Base-by-base conservation (phyloP, 768 basidiomycete genomes). In the Lactarius indigo region DNA sequence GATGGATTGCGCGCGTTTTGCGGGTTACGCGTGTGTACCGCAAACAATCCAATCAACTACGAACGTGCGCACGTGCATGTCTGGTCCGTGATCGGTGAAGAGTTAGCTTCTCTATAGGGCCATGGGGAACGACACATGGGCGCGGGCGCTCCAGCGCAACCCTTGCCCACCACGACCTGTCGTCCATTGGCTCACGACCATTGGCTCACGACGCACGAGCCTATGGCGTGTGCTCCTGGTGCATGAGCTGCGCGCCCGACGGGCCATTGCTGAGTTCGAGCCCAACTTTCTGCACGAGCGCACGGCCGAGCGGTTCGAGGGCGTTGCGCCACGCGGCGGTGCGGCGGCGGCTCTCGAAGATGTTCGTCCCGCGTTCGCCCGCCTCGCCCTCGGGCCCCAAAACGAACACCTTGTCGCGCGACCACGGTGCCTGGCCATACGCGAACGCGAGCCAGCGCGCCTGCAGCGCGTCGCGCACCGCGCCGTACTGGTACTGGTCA, bases 311-410 rank as follows among this genome's bases (percentile, higher is more conserved):
- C 30, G 89, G 89, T 71, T 85, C 85, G 23, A 92, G 75, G 20
- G 85, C 85, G 59, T 85, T 82, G 68, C 80, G 82, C 91, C 91
- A 92, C 63, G 84, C 74, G 61, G 77, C 76, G 59, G 75, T 82
- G 68, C 89, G 78, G 57, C 91, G 76, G 39, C 91, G 77, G 3
- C 87, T 86, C 63, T 86, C 85, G 63, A 92, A 90, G 17, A 91
- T 88, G 31, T 78, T 76, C 63, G 74, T 78, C 17, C 84, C 85
- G 57, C 91, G 84, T 75, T 91, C 90, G 56, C 91, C 91, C 0
- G 84, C 85, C 76, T 92, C 91, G 61, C 90, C 91, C 73, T 92
- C 90, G 0, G 91, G 91, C 5, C 91, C 91, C 70, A 92, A 91
- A 23, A 92, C 89, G 74, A 83, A 91, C 57, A 90, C 83, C 76